Conservation (phyloP, 371 early-diverging fungal genomes). For the Zancudomyces culisetae region DNA sequence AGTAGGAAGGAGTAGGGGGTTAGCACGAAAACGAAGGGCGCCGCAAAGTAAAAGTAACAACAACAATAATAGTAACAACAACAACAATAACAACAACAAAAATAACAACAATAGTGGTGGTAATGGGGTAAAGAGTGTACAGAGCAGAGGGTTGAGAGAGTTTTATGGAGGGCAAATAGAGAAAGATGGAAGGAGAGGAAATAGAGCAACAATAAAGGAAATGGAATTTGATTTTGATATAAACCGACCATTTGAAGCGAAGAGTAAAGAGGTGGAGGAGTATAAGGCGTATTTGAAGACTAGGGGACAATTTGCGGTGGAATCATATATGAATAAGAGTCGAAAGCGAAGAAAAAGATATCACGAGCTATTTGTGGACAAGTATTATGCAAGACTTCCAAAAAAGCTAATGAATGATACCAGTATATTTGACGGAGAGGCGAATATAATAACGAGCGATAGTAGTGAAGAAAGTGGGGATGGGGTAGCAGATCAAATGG, state of each 20-base stretch:
- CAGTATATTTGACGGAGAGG: not conserved
- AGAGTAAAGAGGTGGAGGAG: not conserved
- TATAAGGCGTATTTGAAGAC: conserved; percentile 1
- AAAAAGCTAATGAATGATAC: not conserved
- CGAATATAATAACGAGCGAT: not conserved
- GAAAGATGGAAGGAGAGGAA: not conserved
- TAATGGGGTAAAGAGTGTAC: not conserved
- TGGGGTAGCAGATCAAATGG: too few relatives aligned
- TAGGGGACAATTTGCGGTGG: not conserved
- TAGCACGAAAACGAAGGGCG: not conserved
- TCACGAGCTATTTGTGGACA: not conserved
- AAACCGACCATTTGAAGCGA: too few relatives aligned
- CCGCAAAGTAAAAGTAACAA: not conserved
- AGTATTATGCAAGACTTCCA: not conserved
- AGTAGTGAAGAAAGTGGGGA: not conserved
- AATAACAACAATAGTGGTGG: not conserved
- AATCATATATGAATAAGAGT: not conserved
- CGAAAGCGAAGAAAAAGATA: not conserved
- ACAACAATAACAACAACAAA: not conserved
- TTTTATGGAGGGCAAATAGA: not conserved
- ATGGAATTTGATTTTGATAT: not conserved
- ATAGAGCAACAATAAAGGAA: not conserved
- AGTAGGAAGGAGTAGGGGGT: not conserved
- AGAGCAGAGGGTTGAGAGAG: not conserved
- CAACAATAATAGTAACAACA: not conserved